phyloP scores from a whole-genome alignment of 2,329 filamentous ascomycete genomes.

The Botrytis porri region DNA sequence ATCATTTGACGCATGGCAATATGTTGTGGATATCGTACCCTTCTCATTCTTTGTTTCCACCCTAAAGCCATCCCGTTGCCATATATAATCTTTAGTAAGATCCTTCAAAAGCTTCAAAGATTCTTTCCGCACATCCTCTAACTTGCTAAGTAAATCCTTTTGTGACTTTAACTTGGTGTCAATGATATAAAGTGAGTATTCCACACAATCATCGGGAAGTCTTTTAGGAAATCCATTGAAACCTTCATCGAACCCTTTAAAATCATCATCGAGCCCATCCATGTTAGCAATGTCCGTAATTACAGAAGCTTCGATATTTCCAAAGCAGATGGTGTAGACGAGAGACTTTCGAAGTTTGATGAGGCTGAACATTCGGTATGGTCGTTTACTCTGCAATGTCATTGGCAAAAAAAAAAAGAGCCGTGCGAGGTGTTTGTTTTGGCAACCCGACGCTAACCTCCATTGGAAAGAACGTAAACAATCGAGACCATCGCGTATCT shows the following conservation, averaged over 20 bases:
- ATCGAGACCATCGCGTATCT: conserved; percentile 30
- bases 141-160: conserved; percentile 54
- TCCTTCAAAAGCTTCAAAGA: conserved; percentile 60
- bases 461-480: conserved; percentile 29
- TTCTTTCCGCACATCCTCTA: conserved; percentile 71
- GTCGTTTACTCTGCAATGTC: background rate
- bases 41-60: conserved; percentile 54
- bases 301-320: background rate
- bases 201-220: conserved; percentile 78
- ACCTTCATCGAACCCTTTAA: conserved; percentile 64
- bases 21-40: conserved; percentile 44
- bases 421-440: background rate
- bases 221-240: conserved; percentile 57
- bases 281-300: conserved; percentile 29
- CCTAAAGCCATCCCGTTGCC: conserved; percentile 84
- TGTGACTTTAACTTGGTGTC: conserved; percentile 54
- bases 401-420: background rate
- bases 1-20: background rate
- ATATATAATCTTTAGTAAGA: conserved; percentile 83
- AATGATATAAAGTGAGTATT: conserved; percentile 77
- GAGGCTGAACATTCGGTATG: background rate
- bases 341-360: background rate
- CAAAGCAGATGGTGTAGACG: background rate
- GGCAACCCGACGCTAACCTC: conserved; percentile 21
- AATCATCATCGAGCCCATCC: conserved; percentile 49